Percentiles rank a stretch among this genome's conserved stretches.
Evolutionary conservation across 106 monocot species (phyloP).

Genomic region (Platanthera guangdongensis): DNA sequence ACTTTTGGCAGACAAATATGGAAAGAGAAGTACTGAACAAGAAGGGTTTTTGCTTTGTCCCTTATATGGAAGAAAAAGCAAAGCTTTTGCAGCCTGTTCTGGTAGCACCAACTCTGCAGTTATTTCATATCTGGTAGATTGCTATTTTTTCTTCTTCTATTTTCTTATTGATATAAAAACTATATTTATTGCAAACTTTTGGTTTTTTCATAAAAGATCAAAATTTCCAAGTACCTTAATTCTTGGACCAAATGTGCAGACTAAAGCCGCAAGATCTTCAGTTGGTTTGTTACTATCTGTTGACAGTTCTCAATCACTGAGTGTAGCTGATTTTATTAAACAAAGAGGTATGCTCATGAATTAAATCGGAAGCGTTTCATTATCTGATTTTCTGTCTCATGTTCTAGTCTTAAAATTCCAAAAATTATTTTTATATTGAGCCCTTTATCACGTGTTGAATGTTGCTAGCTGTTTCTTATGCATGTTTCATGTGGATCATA

Average conservation of each 20-base stretch:
- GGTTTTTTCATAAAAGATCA: not conserved
- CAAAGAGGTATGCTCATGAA: slow-evolving; percentile 53
- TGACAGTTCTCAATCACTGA: slow-evolving; percentile 68
- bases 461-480: not conserved
- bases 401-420: not conserved
- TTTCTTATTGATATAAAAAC: slow-evolving; percentile 1
- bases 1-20: slow-evolving; percentile 54
- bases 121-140: slow-evolving; percentile 58
- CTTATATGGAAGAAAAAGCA: slow-evolving; percentile 80
- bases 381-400: not conserved
- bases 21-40: slow-evolving; percentile 56
- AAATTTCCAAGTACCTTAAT: not conserved
- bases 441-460: not conserved
- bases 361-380: not conserved
- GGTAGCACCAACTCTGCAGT: slow-evolving; percentile 61
- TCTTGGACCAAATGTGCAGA: slow-evolving; percentile 34
- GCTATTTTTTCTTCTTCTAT: not conserved
- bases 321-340: slow-evolving; percentile 54
- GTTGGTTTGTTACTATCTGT: slow-evolving; percentile 61
- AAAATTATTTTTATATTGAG: not conserved
- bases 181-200: not conserved
- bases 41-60: slow-evolving; percentile 92
- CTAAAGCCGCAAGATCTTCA: slow-evolving; percentile 70
- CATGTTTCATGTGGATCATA: not conserved
- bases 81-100: slow-evolving; percentile 76